These are phyloP conservation scores for Fusarium gaditjirri DNA, from an alignment of 2,329 filamentous ascomycete species.

Conservation along the genomic window DNA sequence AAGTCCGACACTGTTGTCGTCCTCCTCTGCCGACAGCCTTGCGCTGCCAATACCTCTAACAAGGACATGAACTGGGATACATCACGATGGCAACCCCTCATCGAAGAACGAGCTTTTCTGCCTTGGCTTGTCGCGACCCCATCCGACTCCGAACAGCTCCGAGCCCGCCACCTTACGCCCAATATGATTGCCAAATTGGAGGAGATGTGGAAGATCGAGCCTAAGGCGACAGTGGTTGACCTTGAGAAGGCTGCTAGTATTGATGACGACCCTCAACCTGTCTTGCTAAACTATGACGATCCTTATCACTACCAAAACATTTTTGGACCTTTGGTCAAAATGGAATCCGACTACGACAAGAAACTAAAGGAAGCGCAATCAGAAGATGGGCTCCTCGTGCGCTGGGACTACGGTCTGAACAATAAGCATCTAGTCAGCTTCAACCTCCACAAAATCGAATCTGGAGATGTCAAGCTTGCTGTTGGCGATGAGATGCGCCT, in stretches of 20 bases:
- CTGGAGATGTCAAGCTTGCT: constrained; percentile 96
- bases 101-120: constrained; percentile 95
- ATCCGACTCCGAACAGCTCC: constrained; percentile 93
- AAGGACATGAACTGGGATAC: constrained; percentile 99
- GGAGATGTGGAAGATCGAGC: constrained; percentile 98
- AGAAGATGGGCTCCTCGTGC: constrained; percentile 92
- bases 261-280: constrained; percentile 94
- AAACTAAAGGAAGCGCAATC: constrained; percentile 98
- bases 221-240: constrained; percentile 86
- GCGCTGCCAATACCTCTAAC: constrained; percentile 91
- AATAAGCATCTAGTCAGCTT: constrained; percentile 98
- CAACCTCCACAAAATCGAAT: constrained; percentile 94
- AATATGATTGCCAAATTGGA: constrained; percentile 97
- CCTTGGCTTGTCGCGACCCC: constrained; percentile 92
- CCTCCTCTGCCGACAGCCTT: constrained; percentile 94
- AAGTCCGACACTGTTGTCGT: constrained; percentile 99
- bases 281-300: constrained; percentile 93
- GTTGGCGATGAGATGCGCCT: constrained; percentile 99
- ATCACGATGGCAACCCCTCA: constrained; percentile 95
- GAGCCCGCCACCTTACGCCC: constrained; percentile 90
- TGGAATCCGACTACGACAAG: constrained; percentile 98
- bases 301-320: constrained; percentile 99
- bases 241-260: constrained; percentile 91
- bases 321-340: constrained; percentile 97
- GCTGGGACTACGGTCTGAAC: constrained; percentile 95